phyloP scores from a whole-genome alignment of 208 protist genomes.

The Leishmania amazonensis region DNA sequence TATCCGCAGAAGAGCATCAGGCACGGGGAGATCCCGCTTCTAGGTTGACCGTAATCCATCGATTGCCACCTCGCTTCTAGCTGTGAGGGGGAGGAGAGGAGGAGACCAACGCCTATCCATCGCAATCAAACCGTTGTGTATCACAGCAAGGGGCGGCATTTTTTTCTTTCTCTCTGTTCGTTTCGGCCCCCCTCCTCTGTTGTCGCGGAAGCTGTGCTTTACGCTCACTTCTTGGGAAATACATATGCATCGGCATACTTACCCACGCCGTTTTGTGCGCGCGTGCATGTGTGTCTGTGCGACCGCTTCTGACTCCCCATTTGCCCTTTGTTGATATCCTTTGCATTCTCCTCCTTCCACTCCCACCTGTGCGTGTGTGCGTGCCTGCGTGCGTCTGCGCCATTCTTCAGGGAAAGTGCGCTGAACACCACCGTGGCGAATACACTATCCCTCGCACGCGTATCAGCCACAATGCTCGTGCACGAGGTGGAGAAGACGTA shows the following conservation, averaged over 20 bases:
- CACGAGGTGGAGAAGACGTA: slow-evolving; percentile 40
- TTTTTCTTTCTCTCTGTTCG: neutral
- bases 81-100: neutral
- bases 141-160: neutral
- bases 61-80: neutral
- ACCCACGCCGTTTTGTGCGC: neutral
- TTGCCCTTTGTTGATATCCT: neutral
- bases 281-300: neutral
- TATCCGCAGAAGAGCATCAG: neutral
- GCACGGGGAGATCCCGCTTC: too few relatives aligned
- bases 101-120: neutral
- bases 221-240: neutral
- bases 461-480: slow-evolving; percentile 18
- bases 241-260: neutral
- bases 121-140: neutral
- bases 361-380: neutral
- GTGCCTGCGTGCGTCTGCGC: neutral
- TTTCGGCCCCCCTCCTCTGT: neutral
- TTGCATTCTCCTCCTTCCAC: neutral
- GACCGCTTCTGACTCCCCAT: too few relatives aligned
- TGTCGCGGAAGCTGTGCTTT: neutral
- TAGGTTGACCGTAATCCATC: neutral
- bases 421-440: neutral
- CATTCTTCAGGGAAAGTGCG: neutral
- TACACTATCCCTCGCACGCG: neutral